A percentile compares a stretch with the other conserved stretches of the same genome.
Conservation (phyloP, 1,284 basidiomycete species). For the Rhodotorula sp. region DNA sequence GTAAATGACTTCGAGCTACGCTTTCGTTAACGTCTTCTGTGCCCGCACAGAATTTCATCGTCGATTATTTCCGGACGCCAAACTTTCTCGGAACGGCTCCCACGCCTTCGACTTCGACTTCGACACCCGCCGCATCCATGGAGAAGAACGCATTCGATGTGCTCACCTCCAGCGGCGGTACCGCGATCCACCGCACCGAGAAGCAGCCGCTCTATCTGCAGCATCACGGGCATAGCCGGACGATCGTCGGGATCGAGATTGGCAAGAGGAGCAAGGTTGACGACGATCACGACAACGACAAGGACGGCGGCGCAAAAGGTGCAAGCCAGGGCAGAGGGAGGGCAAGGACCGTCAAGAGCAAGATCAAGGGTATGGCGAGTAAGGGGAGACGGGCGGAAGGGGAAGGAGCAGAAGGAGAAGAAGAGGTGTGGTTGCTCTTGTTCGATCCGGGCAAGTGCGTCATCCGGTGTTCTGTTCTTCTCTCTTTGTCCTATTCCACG, state of each 20-base stretch:
- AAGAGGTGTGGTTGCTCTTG: slow-evolving; percentile 37
- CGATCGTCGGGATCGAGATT: slow-evolving; percentile 44
- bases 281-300: not conserved
- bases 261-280: slow-evolving; percentile 10
- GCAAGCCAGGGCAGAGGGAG: too few species aligned
- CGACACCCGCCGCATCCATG: not conserved
- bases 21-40: not conserved
- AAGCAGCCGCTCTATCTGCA: slow-evolving; percentile 45
- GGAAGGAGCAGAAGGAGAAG: slow-evolving; percentile 6
- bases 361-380: not conserved
- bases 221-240: slow-evolving; percentile 45
- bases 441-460: slow-evolving; percentile 46
- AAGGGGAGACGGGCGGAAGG: not conserved
- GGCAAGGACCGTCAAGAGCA: not conserved
- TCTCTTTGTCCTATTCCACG: too few species aligned
- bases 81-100: not conserved
- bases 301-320: too few species aligned
- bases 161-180: not conserved
- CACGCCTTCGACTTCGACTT: not conserved
- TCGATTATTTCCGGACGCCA: slow-evolving; percentile 35
- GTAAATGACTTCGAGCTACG: too few species aligned
- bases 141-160: not conserved
- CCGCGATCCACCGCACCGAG: not conserved
- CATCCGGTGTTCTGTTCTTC: not conserved
- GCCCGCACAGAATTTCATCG: slow-evolving; percentile 33